Evolutionary conservation across 2,329 filamentous ascomycete genomes (phyloP).

Genomic region (Aureobasidium uvarum): DNA sequence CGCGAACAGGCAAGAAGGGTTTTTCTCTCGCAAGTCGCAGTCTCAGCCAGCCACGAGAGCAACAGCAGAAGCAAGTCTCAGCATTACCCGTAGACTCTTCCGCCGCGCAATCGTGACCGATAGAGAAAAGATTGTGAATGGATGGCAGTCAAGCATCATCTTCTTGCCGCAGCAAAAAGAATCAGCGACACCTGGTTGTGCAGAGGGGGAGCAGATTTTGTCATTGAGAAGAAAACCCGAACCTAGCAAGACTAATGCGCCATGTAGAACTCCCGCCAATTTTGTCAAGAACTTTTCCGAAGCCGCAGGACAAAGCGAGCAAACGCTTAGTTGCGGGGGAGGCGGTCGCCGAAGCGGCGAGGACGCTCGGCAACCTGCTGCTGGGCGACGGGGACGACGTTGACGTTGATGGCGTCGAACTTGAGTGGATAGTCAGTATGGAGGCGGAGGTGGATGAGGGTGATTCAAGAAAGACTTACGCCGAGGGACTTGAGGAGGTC

Average conservation of each 20-base stretch:
- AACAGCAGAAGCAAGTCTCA: constrained; percentile 13
- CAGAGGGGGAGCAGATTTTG: constrained; percentile 33
- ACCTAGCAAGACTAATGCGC: constrained; percentile 23
- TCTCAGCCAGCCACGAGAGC: not conserved
- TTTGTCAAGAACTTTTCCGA: constrained; percentile 33
- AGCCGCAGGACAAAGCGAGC: constrained; percentile 30
- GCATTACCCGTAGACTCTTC: constrained; percentile 3
- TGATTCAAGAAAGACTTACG: constrained; percentile 61
- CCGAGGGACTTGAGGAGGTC: constrained; percentile 98
- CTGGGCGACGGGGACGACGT: constrained; percentile 87
- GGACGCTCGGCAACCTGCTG: constrained; percentile 80
- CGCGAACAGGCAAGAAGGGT: not conserved
- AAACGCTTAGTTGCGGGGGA: constrained; percentile 34
- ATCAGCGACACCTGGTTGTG: constrained; percentile 82
- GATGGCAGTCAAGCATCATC: constrained; percentile 91
- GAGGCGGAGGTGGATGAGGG: constrained; percentile 15
- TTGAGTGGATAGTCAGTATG: constrained; percentile 41
- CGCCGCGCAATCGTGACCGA: not conserved
- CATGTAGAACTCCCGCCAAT: constrained; percentile 12
- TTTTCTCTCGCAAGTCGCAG: constrained; percentile 9
- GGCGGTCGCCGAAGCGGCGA: constrained; percentile 71
- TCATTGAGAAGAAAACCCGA: constrained; percentile 11
- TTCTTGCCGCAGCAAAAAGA: constrained; percentile 43
- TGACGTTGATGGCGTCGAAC: constrained; percentile 98
- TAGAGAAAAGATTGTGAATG: constrained; percentile 35